Base-by-base conservation (phyloP, 768 basidiomycete genomes). In the Termitomyces sp. region DNA sequence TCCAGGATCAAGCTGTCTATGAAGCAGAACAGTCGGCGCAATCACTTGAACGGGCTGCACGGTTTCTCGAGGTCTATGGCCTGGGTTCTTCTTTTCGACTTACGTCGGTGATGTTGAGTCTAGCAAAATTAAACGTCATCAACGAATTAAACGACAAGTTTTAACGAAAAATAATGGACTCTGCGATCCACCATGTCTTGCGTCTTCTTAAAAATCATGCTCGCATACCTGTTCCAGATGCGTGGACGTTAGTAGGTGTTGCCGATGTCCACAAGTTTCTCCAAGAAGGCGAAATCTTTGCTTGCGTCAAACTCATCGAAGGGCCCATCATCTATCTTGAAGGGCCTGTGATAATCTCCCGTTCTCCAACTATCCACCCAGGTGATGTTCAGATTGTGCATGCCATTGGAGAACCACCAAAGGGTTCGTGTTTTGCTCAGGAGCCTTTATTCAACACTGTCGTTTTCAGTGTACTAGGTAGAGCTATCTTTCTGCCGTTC, bases 191-290 rank as follows among this genome's bases (percentile, higher is more conserved):
- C 60, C 86, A 89, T 56, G 72, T 85, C n/a, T 73, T 89, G 7
- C 78, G 87, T 38, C 74, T 80, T 47, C 72, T 89, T 19, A 89
- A 89, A 58, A 78, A 82, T 54, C 73, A 75, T 55, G 85, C 87
- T 0, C 78, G 87, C 4, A 89, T 91, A 40, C 86, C 86, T 12
- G 73, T 91, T 14, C 81, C 79, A 1, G 72, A 72, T 5, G 82
- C 78, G 2, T 86, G 79, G 74, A 89, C 85, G 0, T 67, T 91
- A 1, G 88, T 89, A 4, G 88, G 88, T 0, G 80, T 89, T 7
- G 86, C 86, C 0, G 88, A 91, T 64, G 74, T 83, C 1, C 82
- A 85, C 58, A 65, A 68, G 1, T 79, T 73, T 56, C 73, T 89
- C 5, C 33, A 73, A 35, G 77, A 78, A 54, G 76, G 75, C 1